Conservation (phyloP, 2,329 filamentous ascomycete genomes). For the Huntiella moniliformis region DNA sequence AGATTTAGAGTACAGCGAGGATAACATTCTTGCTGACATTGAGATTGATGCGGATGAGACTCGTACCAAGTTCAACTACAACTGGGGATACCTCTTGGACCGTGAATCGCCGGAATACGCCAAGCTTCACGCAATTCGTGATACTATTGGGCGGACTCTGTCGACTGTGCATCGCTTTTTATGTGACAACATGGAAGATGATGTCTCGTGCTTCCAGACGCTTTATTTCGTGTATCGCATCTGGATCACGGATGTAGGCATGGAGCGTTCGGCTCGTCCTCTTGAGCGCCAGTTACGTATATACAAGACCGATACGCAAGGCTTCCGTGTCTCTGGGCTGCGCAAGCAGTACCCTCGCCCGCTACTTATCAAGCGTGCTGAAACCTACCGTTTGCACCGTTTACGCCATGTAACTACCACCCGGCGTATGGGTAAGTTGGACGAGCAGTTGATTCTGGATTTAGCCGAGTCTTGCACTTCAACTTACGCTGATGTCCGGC, state of each 20-base stretch:
- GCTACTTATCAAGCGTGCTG: slow-evolving; percentile 77
- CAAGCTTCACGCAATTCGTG: slow-evolving; percentile 62
- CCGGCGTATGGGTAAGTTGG: slow-evolving; percentile 72
- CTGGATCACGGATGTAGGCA: slow-evolving; percentile 95
- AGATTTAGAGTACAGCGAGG: slow-evolving; percentile 24
- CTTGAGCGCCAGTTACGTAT: slow-evolving; percentile 72
- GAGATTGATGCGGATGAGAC: slow-evolving; percentile 64
- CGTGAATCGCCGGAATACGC: slow-evolving; percentile 39
- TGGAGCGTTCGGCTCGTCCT: slow-evolving; percentile 85
- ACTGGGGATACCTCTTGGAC: slow-evolving; percentile 65
- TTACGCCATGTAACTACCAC: slow-evolving; percentile 83
- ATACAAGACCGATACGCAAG: slow-evolving; percentile 68
- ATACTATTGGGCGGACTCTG: slow-evolving; percentile 60
- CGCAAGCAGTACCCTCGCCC: slow-evolving; percentile 85
- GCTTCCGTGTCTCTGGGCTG: slow-evolving; percentile 86
- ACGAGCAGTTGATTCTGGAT: slow-evolving; percentile 69
- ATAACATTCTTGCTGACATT: slow-evolving; percentile 34
- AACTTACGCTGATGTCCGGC: slow-evolving; percentile 84
- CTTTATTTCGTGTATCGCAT: slow-evolving; percentile 82
- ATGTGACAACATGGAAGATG: slow-evolving; percentile 70
- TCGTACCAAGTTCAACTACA: slow-evolving; percentile 72
- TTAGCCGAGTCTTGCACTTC: slow-evolving; percentile 80
- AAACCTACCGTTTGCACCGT: slow-evolving; percentile 88
- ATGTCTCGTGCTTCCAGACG: slow-evolving; percentile 86
- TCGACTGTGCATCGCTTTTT: slow-evolving; percentile 76